Evolutionary conservation across 75 land plant genomes (phyloP), one percentile per base, ranked within the genome.

Genomic region (Selaginella moellendorffii): DNA sequence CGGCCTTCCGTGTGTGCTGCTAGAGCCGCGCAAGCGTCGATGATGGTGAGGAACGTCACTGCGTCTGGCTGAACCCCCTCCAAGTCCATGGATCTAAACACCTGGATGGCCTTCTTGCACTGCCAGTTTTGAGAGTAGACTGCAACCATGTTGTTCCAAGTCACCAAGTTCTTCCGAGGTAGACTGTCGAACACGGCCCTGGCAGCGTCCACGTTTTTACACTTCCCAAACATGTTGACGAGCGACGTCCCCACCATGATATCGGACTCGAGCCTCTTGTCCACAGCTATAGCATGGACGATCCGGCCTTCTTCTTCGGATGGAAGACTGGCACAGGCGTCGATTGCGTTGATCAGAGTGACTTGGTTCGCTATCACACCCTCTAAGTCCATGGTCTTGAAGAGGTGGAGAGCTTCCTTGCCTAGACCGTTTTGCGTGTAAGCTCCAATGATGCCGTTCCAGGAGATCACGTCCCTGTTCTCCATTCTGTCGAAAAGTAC

Each of bases 71-170:
- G 72, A 63, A 73, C 61, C 28, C 76, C 76, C 30, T 53, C 36
- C 30, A 2, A 24, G 26, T 79, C 77, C 36, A 79, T 54, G 12
- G 72, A 63, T 19, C 10, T 67, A 24, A 83, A 80, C 2, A 77
- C 56, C 69, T 20, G 24, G 2, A 80, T 31, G 62, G 82, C 78
- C 10, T 63, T 27, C 66, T 29, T 59, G 31, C 62, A 61, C 30
- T 26, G 62, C 36, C 67, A 46, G 60, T 73, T 69, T 58, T 77
- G 71, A 54, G 81, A 73, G 69, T 76, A 78, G 46, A 29, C 71
- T 31, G 62, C 75, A 54, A 82, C 12, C 81, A 82, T 78, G n/a
- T 71, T 36, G 63, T 78, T 82, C 81, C 78, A 82, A 14, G 78
- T 69, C 8, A 53, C 63, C 10, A 75, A 52, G 74, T 77, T 76